Percentiles rank a stretch among this genome's conserved stretches.
Evolutionary conservation across 2,329 filamentous ascomycete species (phyloP).

Genomic region (Exophiala oligosperma): DNA sequence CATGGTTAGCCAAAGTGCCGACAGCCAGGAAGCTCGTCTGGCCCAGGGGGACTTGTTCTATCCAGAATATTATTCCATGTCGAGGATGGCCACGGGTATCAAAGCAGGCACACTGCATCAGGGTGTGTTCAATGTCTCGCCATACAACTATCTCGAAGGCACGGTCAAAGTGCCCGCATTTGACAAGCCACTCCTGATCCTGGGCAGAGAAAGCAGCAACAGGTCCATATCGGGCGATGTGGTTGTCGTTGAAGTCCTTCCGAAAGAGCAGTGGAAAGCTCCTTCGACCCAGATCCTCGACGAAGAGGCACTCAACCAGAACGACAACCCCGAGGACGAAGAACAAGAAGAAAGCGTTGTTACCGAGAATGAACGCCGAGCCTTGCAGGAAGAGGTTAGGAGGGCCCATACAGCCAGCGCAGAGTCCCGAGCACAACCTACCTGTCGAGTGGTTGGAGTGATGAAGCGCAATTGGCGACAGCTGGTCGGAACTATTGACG

Average conservation of each 20-base stretch:
- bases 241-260: conserved; percentile 88
- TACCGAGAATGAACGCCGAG: conserved; percentile 82
- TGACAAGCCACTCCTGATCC: conserved; percentile 79
- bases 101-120: conserved; percentile 89
- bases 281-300: conserved; percentile 95
- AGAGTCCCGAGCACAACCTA: conserved; percentile 82
- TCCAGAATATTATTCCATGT: conserved; percentile 83
- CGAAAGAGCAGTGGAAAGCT: conserved; percentile 94
- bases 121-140: conserved; percentile 92
- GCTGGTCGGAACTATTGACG: conserved; percentile 92
- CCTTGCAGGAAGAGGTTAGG: conserved; percentile 88
- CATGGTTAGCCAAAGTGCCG: conserved; percentile 83
- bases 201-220: conserved; percentile 96
- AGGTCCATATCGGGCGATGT: conserved; percentile 87
- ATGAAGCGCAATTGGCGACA: conserved; percentile 97
- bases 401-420: conserved; percentile 73
- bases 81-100: conserved; percentile 90
- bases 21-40: conserved; percentile 63
- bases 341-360: conserved; percentile 72
- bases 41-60: conserved; percentile 75
- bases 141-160: conserved; percentile 96
- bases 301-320: conserved; percentile 85
- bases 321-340: conserved; percentile 89
- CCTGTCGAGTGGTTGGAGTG: conserved; percentile 86
- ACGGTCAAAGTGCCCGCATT: conserved; percentile 89